Conservation (phyloP, 805 yeast species). For the Kodamaea laetipori region DNA sequence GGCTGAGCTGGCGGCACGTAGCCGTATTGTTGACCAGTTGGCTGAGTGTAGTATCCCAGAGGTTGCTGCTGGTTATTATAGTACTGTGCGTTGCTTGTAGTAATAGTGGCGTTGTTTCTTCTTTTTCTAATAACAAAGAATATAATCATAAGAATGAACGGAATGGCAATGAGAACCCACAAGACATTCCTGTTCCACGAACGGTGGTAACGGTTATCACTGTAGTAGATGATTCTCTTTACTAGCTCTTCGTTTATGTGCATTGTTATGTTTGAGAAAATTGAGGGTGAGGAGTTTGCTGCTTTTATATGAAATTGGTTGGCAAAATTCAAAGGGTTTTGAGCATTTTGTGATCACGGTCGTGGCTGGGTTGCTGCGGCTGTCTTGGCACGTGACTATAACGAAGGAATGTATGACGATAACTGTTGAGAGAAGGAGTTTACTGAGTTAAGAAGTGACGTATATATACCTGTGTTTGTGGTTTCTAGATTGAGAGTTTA, state of each 20-base stretch:
- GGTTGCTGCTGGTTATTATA: conserved; percentile 7
- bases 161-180: conserved; percentile 18
- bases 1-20: conserved; percentile 3
- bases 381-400: no score
- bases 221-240: conserved; percentile 17
- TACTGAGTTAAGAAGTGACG: no score
- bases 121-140: conserved; percentile 14
- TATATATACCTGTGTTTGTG: no score
- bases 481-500: no score
- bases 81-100: neutral
- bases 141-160: conserved; percentile 12
- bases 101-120: conserved; percentile 1
- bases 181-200: conserved; percentile 19
- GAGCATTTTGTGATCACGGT: no score
- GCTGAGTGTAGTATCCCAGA: conserved; percentile 2
- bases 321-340: no score
- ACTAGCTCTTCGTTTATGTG: conserved; percentile 1
- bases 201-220: conserved; percentile 1
- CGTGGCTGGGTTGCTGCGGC: no score
- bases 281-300: no score
- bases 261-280: neutral
- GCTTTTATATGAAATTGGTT: no score
- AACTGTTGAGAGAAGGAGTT: no score
- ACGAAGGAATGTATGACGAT: no score
- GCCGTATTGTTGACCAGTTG: neutral